These are phyloP conservation scores for Magnolia sinica DNA, from an alignment of 164 flowering plant genomes.

Conservation along the genomic window DNA sequence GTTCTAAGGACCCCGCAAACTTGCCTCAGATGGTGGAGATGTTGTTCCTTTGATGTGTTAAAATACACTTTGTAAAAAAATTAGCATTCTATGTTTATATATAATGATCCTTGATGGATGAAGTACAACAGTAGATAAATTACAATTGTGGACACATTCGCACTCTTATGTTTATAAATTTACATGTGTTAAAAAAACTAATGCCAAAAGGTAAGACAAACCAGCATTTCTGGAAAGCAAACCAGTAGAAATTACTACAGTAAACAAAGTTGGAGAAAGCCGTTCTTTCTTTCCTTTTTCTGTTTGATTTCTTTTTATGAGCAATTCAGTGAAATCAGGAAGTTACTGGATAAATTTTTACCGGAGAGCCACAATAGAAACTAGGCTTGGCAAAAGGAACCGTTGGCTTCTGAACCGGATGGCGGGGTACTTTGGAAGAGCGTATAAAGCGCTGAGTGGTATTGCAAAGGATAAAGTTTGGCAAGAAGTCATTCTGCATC, in stretches of 20 bases:
- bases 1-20: too few relatives aligned
- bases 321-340: background rate
- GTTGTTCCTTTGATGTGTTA: too few relatives aligned
- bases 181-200: too few relatives aligned
- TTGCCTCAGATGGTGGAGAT: too few relatives aligned
- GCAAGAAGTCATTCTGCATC: conserved; percentile 95
- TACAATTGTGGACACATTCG: too few relatives aligned
- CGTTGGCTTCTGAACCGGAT: conserved; percentile 84
- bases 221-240: background rate
- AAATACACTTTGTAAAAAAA: too few relatives aligned
- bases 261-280: background rate
- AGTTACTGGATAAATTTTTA: conserved; percentile 29
- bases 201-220: background rate
- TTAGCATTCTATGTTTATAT: too few relatives aligned
- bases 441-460: conserved; percentile 95
- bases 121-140: too few relatives aligned
- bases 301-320: too few relatives aligned
- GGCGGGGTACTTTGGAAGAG: conserved; percentile 62
- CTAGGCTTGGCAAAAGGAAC: conserved; percentile 86
- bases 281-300: background rate
- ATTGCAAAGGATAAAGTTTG: conserved; percentile 92
- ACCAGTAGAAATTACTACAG: background rate
- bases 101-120: too few relatives aligned
- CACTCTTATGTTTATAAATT: background rate
- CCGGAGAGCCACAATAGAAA: conserved; percentile 95